Percentiles rank a stretch among this genome's conserved stretches.
Evolutionary conservation across 75 land plant species (phyloP).

Genomic region (Picea sitchensis): DNA sequence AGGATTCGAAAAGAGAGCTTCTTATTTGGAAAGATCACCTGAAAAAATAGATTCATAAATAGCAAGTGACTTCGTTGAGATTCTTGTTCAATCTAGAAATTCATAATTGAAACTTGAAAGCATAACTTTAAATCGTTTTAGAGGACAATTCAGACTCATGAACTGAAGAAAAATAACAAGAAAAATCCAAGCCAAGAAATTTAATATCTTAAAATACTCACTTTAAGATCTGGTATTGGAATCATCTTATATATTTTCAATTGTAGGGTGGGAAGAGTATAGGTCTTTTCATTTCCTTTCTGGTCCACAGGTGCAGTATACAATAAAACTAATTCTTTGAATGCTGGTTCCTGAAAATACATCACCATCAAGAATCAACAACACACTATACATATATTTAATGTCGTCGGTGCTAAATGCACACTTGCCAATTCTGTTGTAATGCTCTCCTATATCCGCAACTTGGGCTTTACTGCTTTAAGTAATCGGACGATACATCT

Average conservation of each 20-base stretch:
- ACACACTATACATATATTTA: not conserved
- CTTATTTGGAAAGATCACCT: constrained; percentile 95
- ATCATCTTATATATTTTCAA: constrained; percentile 82
- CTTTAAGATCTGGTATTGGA: constrained; percentile 94
- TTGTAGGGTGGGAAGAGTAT: constrained; percentile 40
- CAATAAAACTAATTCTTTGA: constrained; percentile 81
- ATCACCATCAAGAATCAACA: not conserved
- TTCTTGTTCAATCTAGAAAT: not conserved
- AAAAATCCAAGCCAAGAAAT: not conserved
- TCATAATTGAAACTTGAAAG: not conserved
- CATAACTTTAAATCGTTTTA: not conserved
- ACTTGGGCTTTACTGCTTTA: not conserved
- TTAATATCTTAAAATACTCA: constrained; percentile 19
- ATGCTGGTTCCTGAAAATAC: constrained; percentile 82
- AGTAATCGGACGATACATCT: not conserved
- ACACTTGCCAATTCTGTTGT: not conserved
- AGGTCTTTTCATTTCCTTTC: constrained; percentile 15
- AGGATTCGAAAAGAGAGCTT: constrained; percentile 90
- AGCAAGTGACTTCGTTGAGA: not conserved
- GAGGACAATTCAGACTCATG: not conserved
- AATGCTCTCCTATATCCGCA: not conserved
- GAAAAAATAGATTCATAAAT: constrained; percentile 18
- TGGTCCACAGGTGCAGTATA: constrained; percentile 30
- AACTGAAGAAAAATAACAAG: not conserved
- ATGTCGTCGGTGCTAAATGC: not conserved